Evolutionary conservation across 805 yeast genomes (phyloP), one percentile per base, ranked within the genome.

Genomic region (Kurtzmaniella fragi): DNA sequence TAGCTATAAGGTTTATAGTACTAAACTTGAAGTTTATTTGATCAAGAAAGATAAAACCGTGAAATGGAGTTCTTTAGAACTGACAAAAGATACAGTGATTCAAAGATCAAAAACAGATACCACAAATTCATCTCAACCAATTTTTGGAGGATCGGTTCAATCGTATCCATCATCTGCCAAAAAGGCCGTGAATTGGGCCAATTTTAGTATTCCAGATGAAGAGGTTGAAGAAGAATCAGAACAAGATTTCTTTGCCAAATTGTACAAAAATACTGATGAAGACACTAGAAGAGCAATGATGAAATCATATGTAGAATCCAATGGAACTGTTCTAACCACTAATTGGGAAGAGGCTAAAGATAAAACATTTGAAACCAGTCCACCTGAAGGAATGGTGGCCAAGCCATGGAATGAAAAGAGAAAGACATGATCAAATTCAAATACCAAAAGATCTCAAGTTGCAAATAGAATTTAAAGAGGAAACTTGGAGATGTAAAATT

Each of bases 251-350:
- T 93, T 93, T 64, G 75, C 78, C 49, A 71, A 78, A 46, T 54
- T 93, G 9, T 93, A 84, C 62, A 72, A 73, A 20, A 80, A 75
- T 46, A 91, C 95, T 0, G 95, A 89, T 55, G 93, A 84, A 6
- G 96, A 93, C 52, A 82, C 95, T 1, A 70, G 70, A 48, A 71
- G 95, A 37, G 99, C 99, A 2, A 93, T 93, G 98, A 84, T 87
- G 95, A 93, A 93, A 64, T 86, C 96, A 38, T 93, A 77, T 52
- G 71, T 78, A n/a, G 96, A 93, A 61, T 85, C 95, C 49, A 84
- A 85, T 50, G 99, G 99, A 15, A 93, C 99, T 0, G 78, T 95
- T 2, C 67, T 93, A 42, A 86, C 95, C 34, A 93, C 99, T 3
- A 85, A 87, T 55, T 93, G 99, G 99, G 75, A 65, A 9, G 95